Base-by-base conservation (phyloP, 2,329 filamentous ascomycete genomes). In the Stachybotrys echinatus region DNA sequence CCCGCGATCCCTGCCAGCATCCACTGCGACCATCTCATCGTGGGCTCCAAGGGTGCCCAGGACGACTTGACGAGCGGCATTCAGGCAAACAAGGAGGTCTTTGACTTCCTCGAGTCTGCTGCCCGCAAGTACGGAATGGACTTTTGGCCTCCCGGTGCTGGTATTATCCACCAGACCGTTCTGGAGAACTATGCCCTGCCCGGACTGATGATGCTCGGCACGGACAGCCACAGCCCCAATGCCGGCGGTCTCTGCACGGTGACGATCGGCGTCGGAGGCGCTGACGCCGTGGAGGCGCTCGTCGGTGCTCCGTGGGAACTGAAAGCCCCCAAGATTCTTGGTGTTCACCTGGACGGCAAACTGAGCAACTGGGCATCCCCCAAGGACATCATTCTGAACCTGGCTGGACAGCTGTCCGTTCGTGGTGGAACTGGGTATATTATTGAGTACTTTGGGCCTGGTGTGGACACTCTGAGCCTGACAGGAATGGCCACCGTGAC, bases 11-110 rank as follows among this genome's bases (percentile, higher is more conserved):
- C 94, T 12, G 92, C 94, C 45, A 96, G 92, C 68, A 96, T 97
- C 60, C 94, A 99, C 75, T 99, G 94, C 72, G 94, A 99, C 74
- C 94, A 99, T 70, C 86, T 99, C 84, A 97, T 99, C 72, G 92
- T 97, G 23, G 94, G 92, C 50, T 87, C 95, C 71, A 88, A 85
- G 65, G 94, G 94, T 52, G 94, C 92, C 34, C 86, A 92, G 61
- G 81, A 84, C 21, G 94, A 99, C 72, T 73, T 99, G 54, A 82
- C 87, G 23, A 83, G 86, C 27, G 94, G 91, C 40, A 95, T 99
- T 54, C 79, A 86, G 70, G 87, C 88, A 44, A 99, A 99, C 71
- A 91, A 91, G 68, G 94, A 99, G 76, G 92, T 99, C 1, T 99
- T 96, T 66, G 90, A 96, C 70, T 99, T 99, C 68, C 72, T 99